Base-by-base conservation (phyloP, 192 early-diverging fungal species). In the Umbelopsis sp. region DNA sequence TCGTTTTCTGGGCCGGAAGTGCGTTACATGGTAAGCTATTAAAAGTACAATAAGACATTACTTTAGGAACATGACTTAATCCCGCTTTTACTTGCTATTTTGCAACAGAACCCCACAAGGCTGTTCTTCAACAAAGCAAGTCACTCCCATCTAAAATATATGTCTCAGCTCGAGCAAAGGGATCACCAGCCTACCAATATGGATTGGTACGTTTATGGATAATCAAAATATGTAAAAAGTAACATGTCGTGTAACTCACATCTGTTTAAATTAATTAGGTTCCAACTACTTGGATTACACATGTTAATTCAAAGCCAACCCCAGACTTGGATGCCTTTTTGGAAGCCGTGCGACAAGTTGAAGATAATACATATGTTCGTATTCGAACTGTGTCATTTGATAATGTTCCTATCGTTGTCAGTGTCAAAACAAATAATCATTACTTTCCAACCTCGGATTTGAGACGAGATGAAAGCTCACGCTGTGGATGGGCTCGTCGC, bases 1-100 rank as follows among this genome's bases (percentile, higher is more conserved):
- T 94, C 10, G 89, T 95, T 35, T 82, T 89, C 64, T 97, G 95
- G 95, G 91, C 92, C 4, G 95, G 95, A 20, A 92, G 90, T 11
- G 82, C 86, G 22, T 79, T 94, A 74, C 91, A 93, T 74, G 84
- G 77, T 78, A 74, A 46, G 47, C 35, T 10, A 9, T 49, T 81
- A 55, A 86, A 85, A 73, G 77, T 68, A 20, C 4, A 47, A 23
- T 0, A 20, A 33, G 4, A 64, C 45, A 37, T 58, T 23, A 35
- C 23, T 22, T 23, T 3, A 27, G 11, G n/a, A 12, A 22, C 12
- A 12, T 53, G n/a, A 3, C 11, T n/a, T 23, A 23, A 23, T 4
- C 3, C 23, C 3, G 2, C 25, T 25, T 12, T 4, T 8, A 11
- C 21, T 4, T 49, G 48, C 4, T 16, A 49, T 21, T 49, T 53